Evolutionary conservation across 2,329 filamentous ascomycete species (phyloP), one percentile per base, ranked within the genome.

Genomic region (Diaporthe destruens): DNA sequence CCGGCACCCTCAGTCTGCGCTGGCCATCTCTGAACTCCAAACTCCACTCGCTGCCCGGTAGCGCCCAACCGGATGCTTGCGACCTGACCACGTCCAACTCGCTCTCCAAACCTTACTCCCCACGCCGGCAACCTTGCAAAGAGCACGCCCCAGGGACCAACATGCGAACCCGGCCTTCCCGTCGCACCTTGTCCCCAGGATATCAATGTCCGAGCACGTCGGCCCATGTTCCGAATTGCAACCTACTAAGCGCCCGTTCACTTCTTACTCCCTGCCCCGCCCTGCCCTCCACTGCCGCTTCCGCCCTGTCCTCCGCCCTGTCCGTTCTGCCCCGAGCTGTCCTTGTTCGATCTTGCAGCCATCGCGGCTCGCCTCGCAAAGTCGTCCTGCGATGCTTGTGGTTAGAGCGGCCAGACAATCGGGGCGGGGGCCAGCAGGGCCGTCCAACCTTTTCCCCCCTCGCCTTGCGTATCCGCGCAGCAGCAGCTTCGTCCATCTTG

Each of bases 401-500:
- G 61, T 56, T 39, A 23, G 49, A 51, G n/a, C 42, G 66, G 44
- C 36, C 55, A 56, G 18, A 66, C 39, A 47, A 34, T 47, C 16
- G 36, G 59, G 51, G 32, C 42, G 42, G 29, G 29, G 29, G 29
- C 36, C 23, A 25, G 59, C 54, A 49, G 36, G 12, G 11, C 59
- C 49, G 9, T 75, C 78, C 74, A 75, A 84, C 84, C 74, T 82
- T 82, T 20, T 80, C 80, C 16, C 84, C 84, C 49, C 81, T 80
- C 5, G 84, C 80, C 72, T 80, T 84, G 42, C 80, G 79, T 73
- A 86, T 86, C 67, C 84, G 80, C 61, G 81, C 81, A 3, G 81
- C 84, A 6, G 82, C 81, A 20, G 81, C 80, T 3, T 83, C 80
- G 74, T 85, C 83, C 84, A 86, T 86, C 74, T 82, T 84, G 34